phyloP scores from a whole-genome alignment of 2,329 filamentous ascomycete species.

The Graphiopsis chlorocephala region DNA sequence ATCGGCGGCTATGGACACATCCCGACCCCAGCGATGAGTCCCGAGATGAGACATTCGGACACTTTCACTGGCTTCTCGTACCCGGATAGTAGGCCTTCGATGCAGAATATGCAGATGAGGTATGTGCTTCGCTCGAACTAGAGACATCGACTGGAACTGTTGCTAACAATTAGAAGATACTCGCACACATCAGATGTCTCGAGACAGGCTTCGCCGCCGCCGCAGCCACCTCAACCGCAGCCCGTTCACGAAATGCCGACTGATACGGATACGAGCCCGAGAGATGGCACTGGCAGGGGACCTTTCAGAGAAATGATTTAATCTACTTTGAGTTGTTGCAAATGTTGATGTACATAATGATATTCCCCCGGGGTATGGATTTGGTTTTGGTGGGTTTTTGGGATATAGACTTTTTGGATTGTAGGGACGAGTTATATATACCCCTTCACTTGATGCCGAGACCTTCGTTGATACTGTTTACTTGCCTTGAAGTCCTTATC shows the following conservation, averaged over 20 bases:
- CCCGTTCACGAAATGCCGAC: slow-evolving; percentile 10
- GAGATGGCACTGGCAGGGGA: background rate
- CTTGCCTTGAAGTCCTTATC: background rate
- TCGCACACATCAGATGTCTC: slow-evolving; percentile 6
- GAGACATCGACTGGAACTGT: rapidly evolving
- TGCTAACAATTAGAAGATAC: background rate
- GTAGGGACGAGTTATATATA: background rate
- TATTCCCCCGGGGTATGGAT: background rate
- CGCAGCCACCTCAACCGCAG: background rate
- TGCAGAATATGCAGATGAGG: slow-evolving; percentile 10
- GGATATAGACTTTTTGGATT: background rate
- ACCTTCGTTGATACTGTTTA: background rate
- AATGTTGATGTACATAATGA: slow-evolving; percentile 23
- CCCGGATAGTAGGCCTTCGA: background rate
- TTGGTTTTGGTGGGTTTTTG: background rate
- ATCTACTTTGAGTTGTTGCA: slow-evolving; percentile 34
- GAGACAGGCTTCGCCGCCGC: slow-evolving; percentile 7
- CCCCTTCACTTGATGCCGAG: background rate
- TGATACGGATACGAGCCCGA: background rate
- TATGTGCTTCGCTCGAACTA: background rate
- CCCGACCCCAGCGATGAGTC: background rate
- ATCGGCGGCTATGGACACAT: slow-evolving; percentile 1
- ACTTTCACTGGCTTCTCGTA: background rate
- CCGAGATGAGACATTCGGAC: slow-evolving; percentile 12
- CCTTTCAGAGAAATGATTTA: slow-evolving; percentile 3